Conservation (phyloP, 768 basidiomycete genomes). For the Calocera viscosa region DNA sequence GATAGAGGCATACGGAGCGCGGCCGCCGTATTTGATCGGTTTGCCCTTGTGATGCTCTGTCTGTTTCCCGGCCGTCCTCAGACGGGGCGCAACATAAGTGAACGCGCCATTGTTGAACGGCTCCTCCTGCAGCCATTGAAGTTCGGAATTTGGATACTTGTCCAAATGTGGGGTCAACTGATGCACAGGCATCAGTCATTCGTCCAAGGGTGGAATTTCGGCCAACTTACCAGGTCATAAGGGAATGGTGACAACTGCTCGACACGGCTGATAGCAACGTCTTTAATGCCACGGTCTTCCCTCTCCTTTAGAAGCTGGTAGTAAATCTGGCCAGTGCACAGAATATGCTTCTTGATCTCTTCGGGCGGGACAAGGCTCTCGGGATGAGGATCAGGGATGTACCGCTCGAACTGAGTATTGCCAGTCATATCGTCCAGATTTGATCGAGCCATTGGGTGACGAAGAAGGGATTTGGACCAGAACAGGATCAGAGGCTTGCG, state of each 20-base stretch:
- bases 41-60: conserved; percentile 85
- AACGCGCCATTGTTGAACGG: conserved; percentile 96
- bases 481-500: conserved; percentile 94
- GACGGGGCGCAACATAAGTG: conserved; percentile 88
- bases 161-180: conserved; percentile 89
- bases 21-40: conserved; percentile 82
- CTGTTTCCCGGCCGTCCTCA: conserved; percentile 80
- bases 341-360: conserved; percentile 79
- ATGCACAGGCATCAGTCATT: conserved; percentile 9
- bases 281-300: conserved; percentile 78
- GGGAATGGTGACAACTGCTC: conserved; percentile 98
- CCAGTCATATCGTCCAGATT: conserved; percentile 76
- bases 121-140: conserved; percentile 80
- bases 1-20: conserved; percentile 81
- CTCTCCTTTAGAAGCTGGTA: conserved; percentile 78
- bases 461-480: conserved; percentile 93
- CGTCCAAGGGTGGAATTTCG: background rate
- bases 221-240: conserved; percentile 64
- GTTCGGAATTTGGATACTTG: conserved; percentile 86
- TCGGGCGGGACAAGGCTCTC: conserved; percentile 64
- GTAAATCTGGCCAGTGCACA: conserved; percentile 89
- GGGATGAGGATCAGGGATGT: conserved; percentile 70
- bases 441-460: conserved; percentile 90
- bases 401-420: conserved; percentile 85
- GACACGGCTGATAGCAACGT: conserved; percentile 85